These are phyloP conservation scores for Lodderomyces parapsilosis DNA, from an alignment of 1,139 yeast genomes.

Conservation along the genomic window DNA sequence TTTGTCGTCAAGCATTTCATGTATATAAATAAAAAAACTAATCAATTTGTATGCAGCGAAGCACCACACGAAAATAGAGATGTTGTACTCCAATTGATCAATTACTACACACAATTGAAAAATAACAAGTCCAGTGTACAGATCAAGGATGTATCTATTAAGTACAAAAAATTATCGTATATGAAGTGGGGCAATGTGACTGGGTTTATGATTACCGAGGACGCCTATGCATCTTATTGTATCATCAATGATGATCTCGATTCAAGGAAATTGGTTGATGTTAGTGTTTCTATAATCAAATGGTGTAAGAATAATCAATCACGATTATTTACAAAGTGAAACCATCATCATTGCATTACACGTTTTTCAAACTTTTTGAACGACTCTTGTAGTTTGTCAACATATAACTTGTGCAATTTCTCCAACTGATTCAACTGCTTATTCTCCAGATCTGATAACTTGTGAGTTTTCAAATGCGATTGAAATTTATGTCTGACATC, in stretches of 20 bases:
- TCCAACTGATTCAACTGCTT: constrained; percentile 62
- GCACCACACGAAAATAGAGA: constrained; percentile 15
- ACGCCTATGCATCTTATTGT: constrained; percentile 39
- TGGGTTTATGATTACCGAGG: constrained; percentile 41
- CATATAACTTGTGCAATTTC: constrained; percentile 61
- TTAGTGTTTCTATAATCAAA: constrained; percentile 33
- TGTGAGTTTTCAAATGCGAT: constrained; percentile 40
- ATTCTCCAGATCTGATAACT: constrained; percentile 55
- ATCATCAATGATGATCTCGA: constrained; percentile 25
- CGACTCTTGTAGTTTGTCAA: constrained; percentile 54
- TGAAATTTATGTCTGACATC: constrained; percentile 60
- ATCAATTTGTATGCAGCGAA: constrained; percentile 36
- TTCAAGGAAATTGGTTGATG: constrained; percentile 32
- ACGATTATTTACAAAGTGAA: too few species aligned
- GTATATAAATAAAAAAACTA: constrained; percentile 62
- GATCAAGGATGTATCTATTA: constrained; percentile 10
- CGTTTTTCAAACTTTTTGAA: constrained; percentile 62
- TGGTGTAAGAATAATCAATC: constrained; percentile 41
- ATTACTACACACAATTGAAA: constrained; percentile 32
- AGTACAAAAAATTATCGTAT: constrained; percentile 35
- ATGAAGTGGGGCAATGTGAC: constrained; percentile 29
- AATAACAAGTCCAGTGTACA: constrained; percentile 23
- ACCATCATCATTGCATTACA: constrained; percentile 36
- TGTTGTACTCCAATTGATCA: constrained; percentile 25
- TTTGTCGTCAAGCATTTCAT: constrained; percentile 66